phyloP scores from a whole-genome alignment of 768 basidiomycete genomes.

The Macrolepiota dolichaula region DNA sequence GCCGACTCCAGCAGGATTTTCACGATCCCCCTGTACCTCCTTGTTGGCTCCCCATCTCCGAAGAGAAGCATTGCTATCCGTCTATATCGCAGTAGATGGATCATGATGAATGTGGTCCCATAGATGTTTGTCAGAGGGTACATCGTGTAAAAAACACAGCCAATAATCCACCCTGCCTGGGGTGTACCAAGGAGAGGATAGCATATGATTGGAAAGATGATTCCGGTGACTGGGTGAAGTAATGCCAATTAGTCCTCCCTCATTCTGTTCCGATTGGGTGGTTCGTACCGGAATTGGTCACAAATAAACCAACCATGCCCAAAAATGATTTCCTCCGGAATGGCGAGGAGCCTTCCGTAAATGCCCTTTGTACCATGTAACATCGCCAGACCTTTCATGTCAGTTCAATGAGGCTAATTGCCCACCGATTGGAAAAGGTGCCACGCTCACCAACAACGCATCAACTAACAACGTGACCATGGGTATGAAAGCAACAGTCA shows the following conservation, averaged over 20 bases:
- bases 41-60: too few relatives aligned
- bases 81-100: background rate
- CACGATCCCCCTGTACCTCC: too few relatives aligned
- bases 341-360: background rate
- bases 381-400: background rate
- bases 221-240: background rate
- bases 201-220: too few relatives aligned
- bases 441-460: background rate
- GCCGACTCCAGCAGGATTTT: too few relatives aligned
- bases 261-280: background rate
- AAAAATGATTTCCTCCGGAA: background rate
- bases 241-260: background rate
- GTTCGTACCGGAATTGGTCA: background rate
- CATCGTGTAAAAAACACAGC: background rate
- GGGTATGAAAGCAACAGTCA: too few relatives aligned
- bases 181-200: too few relatives aligned
- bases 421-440: background rate
- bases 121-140: too few relatives aligned
- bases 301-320: background rate
- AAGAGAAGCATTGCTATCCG: background rate
- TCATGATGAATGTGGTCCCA: too few relatives aligned
- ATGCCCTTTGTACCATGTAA: background rate
- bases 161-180: too few relatives aligned
- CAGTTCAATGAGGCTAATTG: too few relatives aligned
- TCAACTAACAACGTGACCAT: background rate